A percentile compares a stretch with the other conserved stretches of the same genome.
Evolutionary conservation across 108 stramenopile species (phyloP).

Genomic region (Chaetoceros muelleri): DNA sequence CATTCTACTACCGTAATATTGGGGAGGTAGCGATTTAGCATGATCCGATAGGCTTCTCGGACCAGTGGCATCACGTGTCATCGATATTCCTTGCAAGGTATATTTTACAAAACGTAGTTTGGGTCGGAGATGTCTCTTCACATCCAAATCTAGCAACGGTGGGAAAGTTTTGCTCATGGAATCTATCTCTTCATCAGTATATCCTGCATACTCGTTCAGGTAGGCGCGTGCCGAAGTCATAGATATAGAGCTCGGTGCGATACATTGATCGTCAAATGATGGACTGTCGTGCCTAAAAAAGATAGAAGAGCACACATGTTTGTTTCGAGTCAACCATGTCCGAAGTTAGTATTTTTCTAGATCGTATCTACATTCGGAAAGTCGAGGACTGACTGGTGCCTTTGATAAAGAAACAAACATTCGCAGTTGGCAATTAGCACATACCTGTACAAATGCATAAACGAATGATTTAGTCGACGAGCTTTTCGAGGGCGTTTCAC

Average conservation of each 20-base stretch:
- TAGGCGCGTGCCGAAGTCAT: constrained; percentile 38
- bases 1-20: constrained; percentile 65
- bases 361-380: too few species aligned
- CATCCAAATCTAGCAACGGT: constrained; percentile 54
- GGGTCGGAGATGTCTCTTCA: constrained; percentile 53
- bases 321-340: too few species aligned
- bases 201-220: constrained; percentile 34
- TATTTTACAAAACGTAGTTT: constrained; percentile 66
- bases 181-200: constrained; percentile 35
- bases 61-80: neutral
- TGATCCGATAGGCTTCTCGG: neutral
- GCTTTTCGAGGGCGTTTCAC: constrained; percentile 45
- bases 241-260: constrained; percentile 11
- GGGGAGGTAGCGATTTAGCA: constrained; percentile 34
- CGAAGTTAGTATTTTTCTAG: too few species aligned
- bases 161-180: constrained; percentile 53
- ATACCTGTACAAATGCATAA: constrained; percentile 68
- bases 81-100: constrained; percentile 31
- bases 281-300: constrained; percentile 37
- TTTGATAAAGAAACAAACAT: too few species aligned
- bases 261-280: constrained; percentile 13
- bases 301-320: too few species aligned
- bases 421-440: too few species aligned
- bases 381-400: too few species aligned
- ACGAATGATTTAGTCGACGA: constrained; percentile 62